phyloP scores from a whole-genome alignment of 2,329 filamentous ascomycete genomes.

The Dactylellina leptospora region DNA sequence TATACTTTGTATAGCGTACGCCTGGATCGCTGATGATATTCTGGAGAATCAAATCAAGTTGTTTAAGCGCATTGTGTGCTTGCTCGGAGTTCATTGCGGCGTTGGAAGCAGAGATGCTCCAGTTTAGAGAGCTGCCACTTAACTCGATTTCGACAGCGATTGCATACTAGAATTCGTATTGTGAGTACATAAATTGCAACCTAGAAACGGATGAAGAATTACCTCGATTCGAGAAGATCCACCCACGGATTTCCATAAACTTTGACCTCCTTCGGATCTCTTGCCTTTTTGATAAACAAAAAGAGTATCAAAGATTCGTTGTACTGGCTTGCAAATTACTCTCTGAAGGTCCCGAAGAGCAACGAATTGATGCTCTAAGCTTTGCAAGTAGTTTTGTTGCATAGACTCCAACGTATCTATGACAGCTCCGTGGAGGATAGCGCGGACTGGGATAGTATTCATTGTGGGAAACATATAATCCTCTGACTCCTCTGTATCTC shows the following conservation, averaged over 20 bases:
- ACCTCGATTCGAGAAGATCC: conserved; percentile 74
- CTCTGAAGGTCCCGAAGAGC: conserved; percentile 76
- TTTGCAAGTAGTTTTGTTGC: conserved; percentile 72
- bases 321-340: conserved; percentile 61
- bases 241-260: conserved; percentile 71
- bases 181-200: conserved; percentile 2
- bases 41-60: conserved; percentile 38
- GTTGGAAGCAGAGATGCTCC: conserved; percentile 74
- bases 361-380: conserved; percentile 79
- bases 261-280: conserved; percentile 51
- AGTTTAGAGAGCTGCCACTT: conserved; percentile 67
- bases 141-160: conserved; percentile 75
- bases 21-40: conserved; percentile 27
- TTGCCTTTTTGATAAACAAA: conserved; percentile 72
- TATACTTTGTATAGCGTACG: too few relatives aligned
- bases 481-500: conserved; percentile 76
- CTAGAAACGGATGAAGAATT: conserved; percentile 72
- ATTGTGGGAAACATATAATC: conserved; percentile 84
- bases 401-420: conserved; percentile 74
- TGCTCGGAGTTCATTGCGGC: conserved; percentile 65
- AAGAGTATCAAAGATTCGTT: conserved; percentile 69
- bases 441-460: conserved; percentile 83
- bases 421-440: conserved; percentile 74
- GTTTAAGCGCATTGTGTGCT: conserved; percentile 2
- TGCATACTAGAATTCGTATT: conserved; percentile 22